A percentile compares a stretch with the other conserved stretches of the same genome.
These are phyloP conservation scores for Metrosideros polymorpha DNA, from an alignment of 441 rosid species.

Conservation along the genomic window DNA sequence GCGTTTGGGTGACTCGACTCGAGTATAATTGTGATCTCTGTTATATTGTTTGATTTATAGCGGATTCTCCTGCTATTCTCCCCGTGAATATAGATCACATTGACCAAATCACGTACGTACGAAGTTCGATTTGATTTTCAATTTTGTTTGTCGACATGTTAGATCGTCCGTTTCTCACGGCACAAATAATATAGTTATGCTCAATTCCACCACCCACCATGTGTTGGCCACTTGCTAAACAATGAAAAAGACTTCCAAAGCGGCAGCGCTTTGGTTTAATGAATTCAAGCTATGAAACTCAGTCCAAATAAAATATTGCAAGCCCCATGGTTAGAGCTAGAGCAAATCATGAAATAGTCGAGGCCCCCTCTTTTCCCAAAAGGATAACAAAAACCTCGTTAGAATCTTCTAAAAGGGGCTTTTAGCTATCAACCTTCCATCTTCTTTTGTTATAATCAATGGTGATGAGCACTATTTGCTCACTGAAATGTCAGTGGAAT, in stretches of 20 bases:
- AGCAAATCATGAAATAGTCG: neutral
- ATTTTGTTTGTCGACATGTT: too few relatives aligned
- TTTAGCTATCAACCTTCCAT: neutral
- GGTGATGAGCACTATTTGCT: conserved; percentile 14
- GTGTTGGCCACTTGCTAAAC: conserved; percentile 16
- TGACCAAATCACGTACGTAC: accelerated
- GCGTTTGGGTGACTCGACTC: accelerated
- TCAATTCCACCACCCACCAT: neutral
- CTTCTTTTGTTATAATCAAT: neutral
- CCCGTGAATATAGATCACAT: accelerated
- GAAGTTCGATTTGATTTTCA: neutral
- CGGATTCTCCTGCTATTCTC: neutral
- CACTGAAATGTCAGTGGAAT: conserved; percentile 20
- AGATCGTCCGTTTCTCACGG: neutral
- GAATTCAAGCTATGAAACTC: neutral
- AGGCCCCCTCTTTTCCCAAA: conserved; percentile 13
- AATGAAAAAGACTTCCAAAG: conserved; percentile 1
- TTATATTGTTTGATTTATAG: neutral
- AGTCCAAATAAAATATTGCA: neutral
- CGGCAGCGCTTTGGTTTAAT: conserved; percentile 8
- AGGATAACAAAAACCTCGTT: conserved; percentile 8
- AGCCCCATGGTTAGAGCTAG: neutral
- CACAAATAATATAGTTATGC: neutral
- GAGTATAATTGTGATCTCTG: neutral
- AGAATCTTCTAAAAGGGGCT: conserved; percentile 2